phyloP scores from a whole-genome alignment of 805 yeast genomes.

The Lipomyces mesembrius region DNA sequence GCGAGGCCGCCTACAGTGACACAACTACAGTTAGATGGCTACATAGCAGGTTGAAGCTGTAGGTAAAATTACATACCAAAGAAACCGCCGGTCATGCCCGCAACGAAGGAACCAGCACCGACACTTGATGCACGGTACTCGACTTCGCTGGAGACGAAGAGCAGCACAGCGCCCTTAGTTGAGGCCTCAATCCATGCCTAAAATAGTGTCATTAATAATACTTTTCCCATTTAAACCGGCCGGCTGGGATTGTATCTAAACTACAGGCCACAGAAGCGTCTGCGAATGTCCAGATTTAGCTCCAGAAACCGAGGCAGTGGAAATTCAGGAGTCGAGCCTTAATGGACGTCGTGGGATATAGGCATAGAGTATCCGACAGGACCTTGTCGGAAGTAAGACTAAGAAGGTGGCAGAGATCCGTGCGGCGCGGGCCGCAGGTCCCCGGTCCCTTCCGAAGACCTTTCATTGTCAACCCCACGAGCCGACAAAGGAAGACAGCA shows the following conservation, averaged over 20 bases:
- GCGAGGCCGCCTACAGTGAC: conserved; percentile 64
- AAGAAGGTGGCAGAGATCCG: too few relatives aligned
- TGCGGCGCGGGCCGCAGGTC: too few relatives aligned
- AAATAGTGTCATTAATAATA: background rate
- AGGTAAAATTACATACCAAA: conserved; percentile 42
- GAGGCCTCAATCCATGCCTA: conserved; percentile 97
- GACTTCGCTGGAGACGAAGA: conserved; percentile 90
- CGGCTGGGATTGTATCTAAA: background rate
- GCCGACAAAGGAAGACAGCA: too few relatives aligned
- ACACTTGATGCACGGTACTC: conserved; percentile 68
- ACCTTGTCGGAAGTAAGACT: too few relatives aligned
- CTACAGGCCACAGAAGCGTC: background rate
- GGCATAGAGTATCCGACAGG: too few relatives aligned
- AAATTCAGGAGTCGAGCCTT: background rate
- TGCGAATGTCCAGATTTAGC: background rate
- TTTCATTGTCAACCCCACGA: too few relatives aligned
- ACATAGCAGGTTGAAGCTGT: too few relatives aligned
- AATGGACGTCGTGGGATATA: background rate
- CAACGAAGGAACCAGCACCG: conserved; percentile 71
- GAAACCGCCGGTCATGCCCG: conserved; percentile 96
- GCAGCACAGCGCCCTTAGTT: conserved; percentile 95
- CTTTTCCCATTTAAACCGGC: background rate
- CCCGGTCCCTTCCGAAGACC: too few relatives aligned
- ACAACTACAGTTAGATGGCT: conserved; percentile 51
- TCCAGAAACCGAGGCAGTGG: background rate